These are phyloP conservation scores for Cryphonectria japonica DNA, from an alignment of 2,329 filamentous ascomycete species.

Conservation along the genomic window DNA sequence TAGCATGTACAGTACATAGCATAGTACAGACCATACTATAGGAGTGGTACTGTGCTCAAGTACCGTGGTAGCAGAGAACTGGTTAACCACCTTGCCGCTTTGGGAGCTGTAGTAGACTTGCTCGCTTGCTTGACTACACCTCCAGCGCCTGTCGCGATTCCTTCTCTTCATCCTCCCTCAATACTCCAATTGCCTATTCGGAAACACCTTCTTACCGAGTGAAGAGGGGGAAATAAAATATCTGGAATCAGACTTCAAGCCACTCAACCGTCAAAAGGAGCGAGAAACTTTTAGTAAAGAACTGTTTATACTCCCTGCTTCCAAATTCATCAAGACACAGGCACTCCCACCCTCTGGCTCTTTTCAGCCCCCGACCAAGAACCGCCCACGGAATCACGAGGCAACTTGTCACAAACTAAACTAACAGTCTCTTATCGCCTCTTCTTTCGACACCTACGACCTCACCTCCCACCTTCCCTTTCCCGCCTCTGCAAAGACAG, in stretches of 20 bases:
- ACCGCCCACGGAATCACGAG: neutral
- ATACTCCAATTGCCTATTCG: neutral
- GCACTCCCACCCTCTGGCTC: neutral
- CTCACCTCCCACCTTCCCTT: neutral
- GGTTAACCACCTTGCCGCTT: neutral
- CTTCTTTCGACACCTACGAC: neutral
- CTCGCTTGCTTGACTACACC: neutral
- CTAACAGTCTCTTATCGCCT: neutral
- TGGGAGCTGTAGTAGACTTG: neutral
- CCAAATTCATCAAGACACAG: neutral
- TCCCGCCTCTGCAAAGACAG: neutral
- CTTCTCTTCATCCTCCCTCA: neutral
- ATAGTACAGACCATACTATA: neutral
- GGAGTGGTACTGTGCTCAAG: neutral
- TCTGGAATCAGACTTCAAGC: neutral
- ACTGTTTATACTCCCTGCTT: neutral
- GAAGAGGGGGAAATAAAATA: neutral
- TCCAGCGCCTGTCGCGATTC: neutral
- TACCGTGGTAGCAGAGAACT: neutral
- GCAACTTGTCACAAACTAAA: neutral
- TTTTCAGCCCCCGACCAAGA: neutral
- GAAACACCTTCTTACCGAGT: neutral
- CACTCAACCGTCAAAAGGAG: neutral
- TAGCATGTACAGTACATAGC: neutral
- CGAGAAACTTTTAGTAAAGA: neutral